These are phyloP conservation scores for Monilinia polystroma DNA, from an alignment of 2,329 filamentous ascomycete genomes.

Conservation along the genomic window DNA sequence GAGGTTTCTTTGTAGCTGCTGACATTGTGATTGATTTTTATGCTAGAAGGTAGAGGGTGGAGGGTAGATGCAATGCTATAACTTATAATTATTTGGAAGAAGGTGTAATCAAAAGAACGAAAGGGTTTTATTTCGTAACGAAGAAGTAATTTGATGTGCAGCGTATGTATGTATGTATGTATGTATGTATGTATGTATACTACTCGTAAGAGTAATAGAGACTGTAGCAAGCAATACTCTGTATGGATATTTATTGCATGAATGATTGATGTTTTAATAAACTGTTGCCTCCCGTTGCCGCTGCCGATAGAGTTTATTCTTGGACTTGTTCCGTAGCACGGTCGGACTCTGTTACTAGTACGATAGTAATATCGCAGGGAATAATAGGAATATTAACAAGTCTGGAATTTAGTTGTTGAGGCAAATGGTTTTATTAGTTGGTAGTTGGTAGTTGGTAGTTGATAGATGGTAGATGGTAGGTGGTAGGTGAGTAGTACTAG, in stretches of 20 bases:
- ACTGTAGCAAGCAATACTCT: neutral
- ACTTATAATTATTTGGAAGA: too few relatives aligned
- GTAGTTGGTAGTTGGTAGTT: too few relatives aligned
- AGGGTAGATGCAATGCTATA: too few relatives aligned
- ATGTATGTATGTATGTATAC: neutral
- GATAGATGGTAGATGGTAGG: neutral
- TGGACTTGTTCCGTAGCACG: neutral
- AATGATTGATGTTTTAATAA: neutral
- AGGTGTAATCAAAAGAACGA: neutral
- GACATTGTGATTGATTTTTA: conserved; percentile 41
- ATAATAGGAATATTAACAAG: neutral
- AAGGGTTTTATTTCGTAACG: neutral
- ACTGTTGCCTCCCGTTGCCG: neutral
- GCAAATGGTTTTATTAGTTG: neutral
- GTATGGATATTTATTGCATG: conserved; percentile 1
- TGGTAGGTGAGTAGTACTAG: neutral
- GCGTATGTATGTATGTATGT: neutral
- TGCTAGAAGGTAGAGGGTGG: neutral
- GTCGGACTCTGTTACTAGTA: neutral
- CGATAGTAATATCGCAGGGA: neutral
- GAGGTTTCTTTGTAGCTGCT: conserved; percentile 46
- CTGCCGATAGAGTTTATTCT: conserved; percentile 7
- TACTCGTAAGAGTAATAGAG: neutral
- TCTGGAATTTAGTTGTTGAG: conserved; percentile 3
- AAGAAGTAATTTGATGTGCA: conserved; percentile 12